Conservation (phyloP, 202 grass and related monocot genomes). For the Elaeis oleifera region DNA sequence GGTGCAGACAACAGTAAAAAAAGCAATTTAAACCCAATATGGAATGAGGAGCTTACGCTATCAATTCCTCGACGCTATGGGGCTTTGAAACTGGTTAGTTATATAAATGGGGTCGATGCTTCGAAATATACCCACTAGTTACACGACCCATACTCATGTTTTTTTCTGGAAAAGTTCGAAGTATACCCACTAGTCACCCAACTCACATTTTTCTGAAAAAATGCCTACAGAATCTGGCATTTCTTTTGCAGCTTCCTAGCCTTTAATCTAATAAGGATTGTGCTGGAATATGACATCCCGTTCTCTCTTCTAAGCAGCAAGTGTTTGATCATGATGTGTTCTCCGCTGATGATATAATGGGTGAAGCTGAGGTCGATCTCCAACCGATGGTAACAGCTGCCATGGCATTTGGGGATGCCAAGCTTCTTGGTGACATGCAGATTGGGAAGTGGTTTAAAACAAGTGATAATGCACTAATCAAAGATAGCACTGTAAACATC, state of each 20-base stretch:
- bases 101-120: too few species aligned
- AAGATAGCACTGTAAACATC: conserved; percentile 82
- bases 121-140: too few species aligned
- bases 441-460: conserved; percentile 97
- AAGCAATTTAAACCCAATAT: conserved; percentile 88
- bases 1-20: conserved; percentile 72
- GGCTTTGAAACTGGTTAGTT: conserved; percentile 87
- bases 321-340: conserved; percentile 87
- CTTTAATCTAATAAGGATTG: neutral
- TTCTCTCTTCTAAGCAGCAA: conserved; percentile 42
- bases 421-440: conserved; percentile 69
- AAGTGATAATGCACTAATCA: conserved; percentile 72
- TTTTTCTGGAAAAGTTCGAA: too few species aligned
- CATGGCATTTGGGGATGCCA: conserved; percentile 76
- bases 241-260: neutral
- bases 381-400: conserved; percentile 89
- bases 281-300: neutral
- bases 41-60: conserved; percentile 91
- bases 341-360: conserved; percentile 98
- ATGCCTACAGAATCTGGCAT: neutral
- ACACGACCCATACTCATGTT: too few species aligned
- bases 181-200: neutral
- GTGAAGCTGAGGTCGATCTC: conserved; percentile 89
- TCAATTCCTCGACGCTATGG: conserved; percentile 79
- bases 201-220: neutral